Percentiles rank a stretch among this genome's conserved stretches.
Evolutionary conservation across 2,329 filamentous ascomycete genomes (phyloP).

Genomic region (Cercospora citrullina): DNA sequence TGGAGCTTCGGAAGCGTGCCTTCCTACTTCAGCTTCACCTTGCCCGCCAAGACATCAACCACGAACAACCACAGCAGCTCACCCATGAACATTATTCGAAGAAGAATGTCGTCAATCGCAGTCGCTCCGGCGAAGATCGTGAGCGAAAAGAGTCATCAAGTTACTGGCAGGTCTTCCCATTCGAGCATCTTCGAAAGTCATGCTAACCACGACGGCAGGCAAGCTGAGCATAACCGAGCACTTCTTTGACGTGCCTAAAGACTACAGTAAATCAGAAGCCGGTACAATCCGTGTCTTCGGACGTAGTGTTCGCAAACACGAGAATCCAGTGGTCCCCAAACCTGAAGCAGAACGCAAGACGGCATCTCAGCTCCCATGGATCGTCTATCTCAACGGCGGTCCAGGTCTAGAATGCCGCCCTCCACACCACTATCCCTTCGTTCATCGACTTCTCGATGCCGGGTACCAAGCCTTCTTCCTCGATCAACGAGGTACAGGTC

Average conservation of each 20-base stretch:
- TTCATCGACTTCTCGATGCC: conserved; percentile 68
- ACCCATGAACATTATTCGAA: conserved; percentile 29
- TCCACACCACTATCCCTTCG: conserved; percentile 72
- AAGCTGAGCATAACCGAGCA: conserved; percentile 76
- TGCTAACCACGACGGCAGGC: conserved; percentile 51
- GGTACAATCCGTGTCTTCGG: conserved; percentile 74
- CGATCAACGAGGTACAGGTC: conserved; percentile 87
- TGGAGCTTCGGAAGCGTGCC: not conserved
- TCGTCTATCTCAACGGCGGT: conserved; percentile 79
- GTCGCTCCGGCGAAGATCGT: conserved; percentile 48
- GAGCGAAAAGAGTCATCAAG: conserved; percentile 47
- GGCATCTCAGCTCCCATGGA: conserved; percentile 58
- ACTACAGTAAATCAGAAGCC: conserved; percentile 64
- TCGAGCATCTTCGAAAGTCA: not conserved
- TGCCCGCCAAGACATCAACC: not conserved
- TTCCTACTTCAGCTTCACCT: conserved; percentile 6
- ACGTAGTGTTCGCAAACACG: conserved; percentile 67
- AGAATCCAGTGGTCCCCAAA: conserved; percentile 54
- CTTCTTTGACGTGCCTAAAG: conserved; percentile 82
- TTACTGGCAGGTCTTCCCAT: conserved; percentile 42
- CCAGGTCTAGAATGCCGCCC: conserved; percentile 75
- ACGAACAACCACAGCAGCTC: conserved; percentile 5
- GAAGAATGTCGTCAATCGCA: conserved; percentile 38
- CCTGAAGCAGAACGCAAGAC: conserved; percentile 57
- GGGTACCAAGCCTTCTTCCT: conserved; percentile 82